Evolutionary conservation across 768 basidiomycete species (phyloP).

Genomic region (Krasilnikovozyma curviuscula): DNA sequence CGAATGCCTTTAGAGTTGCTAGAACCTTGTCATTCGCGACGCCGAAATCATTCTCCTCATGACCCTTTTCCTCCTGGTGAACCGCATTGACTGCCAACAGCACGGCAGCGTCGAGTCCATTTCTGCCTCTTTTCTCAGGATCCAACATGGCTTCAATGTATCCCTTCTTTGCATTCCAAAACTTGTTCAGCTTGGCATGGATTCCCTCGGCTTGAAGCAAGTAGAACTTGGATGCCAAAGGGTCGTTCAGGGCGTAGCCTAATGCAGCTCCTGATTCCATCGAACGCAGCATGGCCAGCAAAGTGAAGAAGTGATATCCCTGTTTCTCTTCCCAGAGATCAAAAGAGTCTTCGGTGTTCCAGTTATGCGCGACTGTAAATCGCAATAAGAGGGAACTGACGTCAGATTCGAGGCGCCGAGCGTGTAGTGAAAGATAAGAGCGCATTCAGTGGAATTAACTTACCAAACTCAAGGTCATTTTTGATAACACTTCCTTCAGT

Average conservation of each 20-base stretch:
- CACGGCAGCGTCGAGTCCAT: constrained; percentile 23
- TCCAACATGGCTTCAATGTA: constrained; percentile 4
- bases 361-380: constrained; percentile 20
- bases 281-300: constrained; percentile 18
- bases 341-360: constrained; percentile 20
- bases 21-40: constrained; percentile 14
- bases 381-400: too few relatives aligned
- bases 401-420: constrained; percentile 27
- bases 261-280: constrained; percentile 21
- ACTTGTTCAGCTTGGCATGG: constrained; percentile 11
- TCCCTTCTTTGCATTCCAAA: constrained; percentile 15
- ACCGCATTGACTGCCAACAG: constrained; percentile 19
- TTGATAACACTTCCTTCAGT: not conserved
- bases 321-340: constrained; percentile 24
- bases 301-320: constrained; percentile 24
- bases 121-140: constrained; percentile 8
- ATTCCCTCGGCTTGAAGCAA: constrained; percentile 9
- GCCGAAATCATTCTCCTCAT: not conserved
- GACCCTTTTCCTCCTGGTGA: not conserved
- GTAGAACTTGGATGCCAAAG: constrained; percentile 20
- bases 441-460: not conserved
- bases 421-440: constrained; percentile 18
- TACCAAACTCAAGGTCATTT: not conserved
- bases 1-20: constrained; percentile 19
- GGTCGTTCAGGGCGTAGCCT: constrained; percentile 19